Evolutionary conservation across 495 filamentous ascomycete genomes (phyloP).

Genomic region (Xylaria castorea): DNA sequence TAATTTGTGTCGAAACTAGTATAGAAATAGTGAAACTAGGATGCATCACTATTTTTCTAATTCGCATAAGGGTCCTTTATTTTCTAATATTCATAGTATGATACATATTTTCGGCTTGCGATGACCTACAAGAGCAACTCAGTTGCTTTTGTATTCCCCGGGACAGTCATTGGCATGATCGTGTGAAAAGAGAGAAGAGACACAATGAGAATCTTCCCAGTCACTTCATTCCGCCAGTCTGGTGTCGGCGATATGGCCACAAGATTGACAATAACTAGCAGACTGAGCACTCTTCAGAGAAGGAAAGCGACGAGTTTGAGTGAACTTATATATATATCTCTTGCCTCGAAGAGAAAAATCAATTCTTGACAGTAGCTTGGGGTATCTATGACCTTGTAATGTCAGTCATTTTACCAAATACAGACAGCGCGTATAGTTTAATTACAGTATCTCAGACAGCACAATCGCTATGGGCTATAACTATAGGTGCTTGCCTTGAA

Average conservation of each 20-base stretch:
- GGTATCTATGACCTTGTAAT: too few relatives aligned
- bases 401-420: background rate
- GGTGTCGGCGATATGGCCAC: background rate
- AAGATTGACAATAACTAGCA: too few relatives aligned
- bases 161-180: background rate
- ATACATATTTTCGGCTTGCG: background rate
- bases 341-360: background rate
- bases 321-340: background rate
- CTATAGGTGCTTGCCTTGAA: too few relatives aligned
- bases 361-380: background rate
- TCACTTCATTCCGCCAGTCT: background rate
- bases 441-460: background rate
- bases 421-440: background rate
- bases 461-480: background rate
- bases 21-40: too few relatives aligned
- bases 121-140: background rate
- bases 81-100: background rate
- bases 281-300: too few relatives aligned
- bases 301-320: too few relatives aligned
- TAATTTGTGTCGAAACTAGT: too few relatives aligned
- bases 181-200: too few relatives aligned
- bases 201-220: too few relatives aligned
- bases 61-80: slow-evolving; percentile 18
- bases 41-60: slow-evolving; percentile 11
- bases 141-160: slow-evolving; percentile 8